Evolutionary conservation across 257 asterid species (phyloP), one percentile per base, ranked within the genome.

Genomic region (Nemophila menziesii): DNA sequence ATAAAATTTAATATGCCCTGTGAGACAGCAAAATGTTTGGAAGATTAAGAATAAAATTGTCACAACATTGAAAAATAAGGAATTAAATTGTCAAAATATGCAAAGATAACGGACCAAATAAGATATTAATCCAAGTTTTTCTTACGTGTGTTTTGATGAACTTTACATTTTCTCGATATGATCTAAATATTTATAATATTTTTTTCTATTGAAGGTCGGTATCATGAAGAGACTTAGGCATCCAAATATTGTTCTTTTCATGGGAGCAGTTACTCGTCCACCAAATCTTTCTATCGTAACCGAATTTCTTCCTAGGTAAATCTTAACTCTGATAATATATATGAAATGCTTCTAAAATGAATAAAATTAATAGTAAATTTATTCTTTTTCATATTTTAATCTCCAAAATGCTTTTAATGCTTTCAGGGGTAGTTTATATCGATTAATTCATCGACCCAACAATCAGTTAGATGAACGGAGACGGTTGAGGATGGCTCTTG

Each of bases 201-300:
- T 22, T 54, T 16, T 40, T 45, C 61, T 66, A 65, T 29, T 10
- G 71, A 54, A 86, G 96, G 79, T 86, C 29, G 66, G 78, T 45
- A 78, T 86, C 67, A 86, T 86, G 96, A 86, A 57, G 65, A 76
- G 69, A 56, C 71, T 86, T 56, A 78, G 96, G 58, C 96, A 86
- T 68, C 96, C 96, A 43, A 86, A 79, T 51, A 86, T 82, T 53
- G 94, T 86, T 58, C 90, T 86, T 51, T 86, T 86, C 74, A 86
- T 86, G 96, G 96, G 96, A 69, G 94, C 96, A 57, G 66, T 86
- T 44, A 86, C 96, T 33, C 96, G 90, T 38, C 89, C 94, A 44
- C 96, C 96, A 46, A 75, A 86, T 70, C 96, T 86, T 61, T 86
- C 96, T 3, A 86, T 86, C 62, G 52, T 86, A 56, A 82, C 96